Conservation (phyloP, 495 filamentous ascomycete genomes). For the Neurospora sp. region DNA sequence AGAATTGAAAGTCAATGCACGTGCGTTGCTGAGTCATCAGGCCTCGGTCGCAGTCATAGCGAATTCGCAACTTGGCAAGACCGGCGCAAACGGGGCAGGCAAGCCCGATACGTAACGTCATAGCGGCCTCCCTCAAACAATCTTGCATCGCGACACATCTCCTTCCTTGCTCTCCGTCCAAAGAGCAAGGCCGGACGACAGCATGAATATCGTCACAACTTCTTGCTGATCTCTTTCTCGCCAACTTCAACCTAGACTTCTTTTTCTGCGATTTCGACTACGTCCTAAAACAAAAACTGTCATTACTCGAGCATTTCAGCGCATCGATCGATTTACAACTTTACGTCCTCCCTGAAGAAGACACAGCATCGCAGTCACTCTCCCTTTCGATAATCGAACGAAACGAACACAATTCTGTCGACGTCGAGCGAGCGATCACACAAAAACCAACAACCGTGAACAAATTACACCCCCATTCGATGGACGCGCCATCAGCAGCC, state of each 20-base stretch:
- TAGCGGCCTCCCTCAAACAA: background rate
- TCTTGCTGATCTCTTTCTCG: background rate
- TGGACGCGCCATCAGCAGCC: constrained; percentile 4
- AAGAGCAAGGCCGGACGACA: background rate
- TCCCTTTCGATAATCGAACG: background rate
- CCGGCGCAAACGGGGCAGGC: background rate
- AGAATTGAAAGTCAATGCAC: background rate
- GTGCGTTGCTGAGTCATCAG: background rate
- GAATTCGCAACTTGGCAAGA: background rate
- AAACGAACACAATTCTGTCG: background rate
- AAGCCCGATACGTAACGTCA: background rate
- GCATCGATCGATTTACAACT: background rate
- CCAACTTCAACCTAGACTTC: background rate
- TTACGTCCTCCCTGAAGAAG: background rate
- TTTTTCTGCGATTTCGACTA: background rate
- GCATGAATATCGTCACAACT: constrained; percentile 6
- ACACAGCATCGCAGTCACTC: background rate
- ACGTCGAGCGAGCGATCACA: background rate
- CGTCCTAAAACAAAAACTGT: background rate
- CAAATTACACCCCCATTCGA: background rate
- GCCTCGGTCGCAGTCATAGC: background rate
- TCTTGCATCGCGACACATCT: background rate
- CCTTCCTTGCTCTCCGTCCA: background rate
- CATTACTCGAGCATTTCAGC: background rate
- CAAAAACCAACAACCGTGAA: too few relatives aligned